Base-by-base conservation (phyloP, 73 alveolate genomes). In the Paraurostyla sp. region DNA sequence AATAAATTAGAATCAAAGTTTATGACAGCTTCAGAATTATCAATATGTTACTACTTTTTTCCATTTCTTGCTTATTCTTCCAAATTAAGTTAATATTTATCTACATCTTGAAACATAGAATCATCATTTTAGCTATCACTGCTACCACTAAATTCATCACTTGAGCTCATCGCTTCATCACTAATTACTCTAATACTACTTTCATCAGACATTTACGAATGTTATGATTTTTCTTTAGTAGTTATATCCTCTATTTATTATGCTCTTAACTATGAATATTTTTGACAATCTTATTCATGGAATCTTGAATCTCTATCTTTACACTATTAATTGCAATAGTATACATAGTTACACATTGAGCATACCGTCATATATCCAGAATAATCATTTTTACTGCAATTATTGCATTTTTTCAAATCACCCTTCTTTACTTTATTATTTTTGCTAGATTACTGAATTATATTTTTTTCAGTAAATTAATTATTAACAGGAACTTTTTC, bases 41-140 rank as follows among this genome's bases (percentile, higher is more conserved):
- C 16, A 45, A 45, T 16, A 11, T 45, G 16, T 52, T 6, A 52
- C 23, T n/a, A 9, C 38, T 20, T 52, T 52, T 52, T 20, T 9
- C 69, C 23, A 18, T 52, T 20, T 20, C 23, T n/a, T 52, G 33
- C 30, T 32, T 16, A 22, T 65, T 40, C 23, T 22, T 38, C 4
- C 3, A 1, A 11, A 23, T 73, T 73, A 41, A 15, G 6, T 49
- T 43, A 3, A 18, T 29, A 23, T 23, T 6, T 27, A 46, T 42
- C 86, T 43, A 11, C 71, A 45, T 73, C 71, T 13, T 54, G 40
- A n/a, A n/a, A n/a, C n/a, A n/a, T n/a, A n/a, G n/a, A n/a, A n/a
- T n/a, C n/a, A n/a, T n/a, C n/a, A n/a, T n/a, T n/a, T n/a, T n/a
- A n/a, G n/a, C n/a, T n/a, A n/a, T n/a, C n/a, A n/a, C n/a, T n/a